Evolutionary conservation across 768 basidiomycete species (phyloP), one percentile per base, ranked within the genome.

Genomic region (Termitomyces heimii): DNA sequence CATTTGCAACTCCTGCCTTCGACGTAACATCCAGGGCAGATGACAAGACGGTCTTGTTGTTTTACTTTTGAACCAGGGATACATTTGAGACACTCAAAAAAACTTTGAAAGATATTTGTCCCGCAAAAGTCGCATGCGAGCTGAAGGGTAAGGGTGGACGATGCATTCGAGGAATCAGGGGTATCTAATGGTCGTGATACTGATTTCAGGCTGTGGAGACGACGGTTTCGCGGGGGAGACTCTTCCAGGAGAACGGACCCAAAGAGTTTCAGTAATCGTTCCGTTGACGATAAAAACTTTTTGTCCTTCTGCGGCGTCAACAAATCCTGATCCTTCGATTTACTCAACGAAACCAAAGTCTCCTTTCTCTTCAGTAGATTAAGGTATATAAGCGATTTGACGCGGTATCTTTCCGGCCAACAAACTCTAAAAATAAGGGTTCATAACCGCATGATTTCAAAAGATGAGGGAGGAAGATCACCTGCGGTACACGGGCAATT

Each of bases 31-130:
- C n/a, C n/a, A n/a, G n/a, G n/a, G n/a, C n/a, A n/a, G n/a, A n/a
- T n/a, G n/a, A n/a, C n/a, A n/a, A n/a, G n/a, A n/a, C n/a, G n/a
- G 57, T 77, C 75, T 1, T 78, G 78, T 13, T 63, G 62, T 12
- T 56, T 64, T 4, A 53, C 42, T 44, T 55, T 46, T 20, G 28
- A 4, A 39, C 1, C 6, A 8, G 32, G 20, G n/a, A 71, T 68
- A 62, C 89, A 88, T 0, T 62, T 58, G 1, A 66, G 64, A 65
- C 91, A 93, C 66, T 88, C 84, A 60, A 93, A 89, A 66, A 85
- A 91, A 59, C 86, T 85, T 61, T 89, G 85, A 61, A 92, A 93
- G 59, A 93, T 81, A 63, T 93, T 92, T 2, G 81, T 81, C 16
- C 83, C 85, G 62, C 92, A 94, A 66, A 89, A 92, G 64, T 92